Evolutionary conservation across 345 rosid species (phyloP), one percentile per base, ranked within the genome.

Genomic region (Populus nigra): DNA sequence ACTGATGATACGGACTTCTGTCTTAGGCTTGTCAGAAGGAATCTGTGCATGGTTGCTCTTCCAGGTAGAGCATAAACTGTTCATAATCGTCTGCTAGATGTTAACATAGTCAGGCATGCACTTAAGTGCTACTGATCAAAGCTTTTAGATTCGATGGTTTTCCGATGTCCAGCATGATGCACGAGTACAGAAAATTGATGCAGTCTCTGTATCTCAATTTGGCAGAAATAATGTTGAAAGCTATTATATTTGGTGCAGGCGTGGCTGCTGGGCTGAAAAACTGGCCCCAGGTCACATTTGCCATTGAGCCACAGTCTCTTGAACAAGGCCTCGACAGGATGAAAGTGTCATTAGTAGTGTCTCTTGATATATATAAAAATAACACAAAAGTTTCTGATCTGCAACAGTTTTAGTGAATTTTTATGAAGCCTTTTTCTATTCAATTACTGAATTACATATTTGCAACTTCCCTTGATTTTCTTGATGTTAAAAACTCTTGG

Each of bases 251-350:
- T 5, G 57, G 57, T 53, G 59, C 59, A 83, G 89, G 91, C 8
- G 68, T 78, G 5, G 77, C 82, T 11, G 80, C 87, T 18, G 93
- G 91, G 36, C 38, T 85, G 81, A 82, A 85, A 77, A 81, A 85
- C 65, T 88, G 91, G 93, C 78, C 88, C 25, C 89, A 86, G 20
- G 65, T 90, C 50, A 79, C 86, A 38, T 84, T 87, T 68, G 89
- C 88, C 0, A 43, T 81, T 1, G 93, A 90, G 63, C 85, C 76
- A 4, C 17, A 57, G 9, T 68, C 71, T 6, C 88, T 86, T 16
- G 78, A 35, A 45, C 87, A 85, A 31, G 91, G 87, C 63, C 65
- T 88, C 10, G 53, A 29, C 29, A 86, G 93, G 81, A 77, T 90
- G 13, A 82, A 80, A 50, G 81, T 31, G 3, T 31, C 33, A 31